Conservation (phyloP, 2,329 filamentous ascomycete genomes). For the Colletotrichum liaoningense region DNA sequence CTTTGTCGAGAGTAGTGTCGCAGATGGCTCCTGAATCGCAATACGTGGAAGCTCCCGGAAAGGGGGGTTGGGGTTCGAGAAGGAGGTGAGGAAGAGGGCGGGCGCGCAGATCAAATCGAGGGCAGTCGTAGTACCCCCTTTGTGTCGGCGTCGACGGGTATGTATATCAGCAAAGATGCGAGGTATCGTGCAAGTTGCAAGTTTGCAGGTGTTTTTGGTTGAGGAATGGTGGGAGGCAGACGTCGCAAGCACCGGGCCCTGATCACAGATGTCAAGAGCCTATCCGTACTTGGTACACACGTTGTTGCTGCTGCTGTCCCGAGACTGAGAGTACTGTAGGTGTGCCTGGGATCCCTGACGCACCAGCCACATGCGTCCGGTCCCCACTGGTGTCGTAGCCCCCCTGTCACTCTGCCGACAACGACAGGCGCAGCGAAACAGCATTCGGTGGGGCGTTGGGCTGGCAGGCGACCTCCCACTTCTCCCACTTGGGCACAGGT, state of each 20-base stretch:
- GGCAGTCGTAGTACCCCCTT: neutral
- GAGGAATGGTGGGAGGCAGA: conserved; percentile 24
- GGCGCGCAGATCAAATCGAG: neutral
- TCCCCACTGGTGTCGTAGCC: conserved; percentile 24
- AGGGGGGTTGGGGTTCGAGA: conserved; percentile 15
- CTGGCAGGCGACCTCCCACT: neutral
- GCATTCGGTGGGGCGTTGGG: conserved; percentile 21
- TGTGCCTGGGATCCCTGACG: conserved; percentile 27
- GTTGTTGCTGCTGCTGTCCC: conserved; percentile 14
- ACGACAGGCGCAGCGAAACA: neutral
- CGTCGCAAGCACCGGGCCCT: conserved; percentile 23
- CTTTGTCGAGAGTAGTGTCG: conserved; percentile 33
- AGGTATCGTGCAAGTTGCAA: conserved; percentile 4
- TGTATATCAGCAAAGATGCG: conserved; percentile 11
- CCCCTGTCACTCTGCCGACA: conserved; percentile 29
- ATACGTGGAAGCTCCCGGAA: conserved; percentile 28
- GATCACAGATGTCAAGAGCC: conserved; percentile 23
- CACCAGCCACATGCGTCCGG: conserved; percentile 32
- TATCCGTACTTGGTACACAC: conserved; percentile 7
- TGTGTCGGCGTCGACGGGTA: conserved; percentile 10
- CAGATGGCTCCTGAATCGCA: conserved; percentile 34
- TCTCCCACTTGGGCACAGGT: conserved; percentile 5
- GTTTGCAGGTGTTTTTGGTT: conserved; percentile 9
- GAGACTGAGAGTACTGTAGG: neutral
- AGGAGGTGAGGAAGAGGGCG: conserved; percentile 13